phyloP scores from a whole-genome alignment of 305 asterid genomes.

The Galium porrigens region DNA sequence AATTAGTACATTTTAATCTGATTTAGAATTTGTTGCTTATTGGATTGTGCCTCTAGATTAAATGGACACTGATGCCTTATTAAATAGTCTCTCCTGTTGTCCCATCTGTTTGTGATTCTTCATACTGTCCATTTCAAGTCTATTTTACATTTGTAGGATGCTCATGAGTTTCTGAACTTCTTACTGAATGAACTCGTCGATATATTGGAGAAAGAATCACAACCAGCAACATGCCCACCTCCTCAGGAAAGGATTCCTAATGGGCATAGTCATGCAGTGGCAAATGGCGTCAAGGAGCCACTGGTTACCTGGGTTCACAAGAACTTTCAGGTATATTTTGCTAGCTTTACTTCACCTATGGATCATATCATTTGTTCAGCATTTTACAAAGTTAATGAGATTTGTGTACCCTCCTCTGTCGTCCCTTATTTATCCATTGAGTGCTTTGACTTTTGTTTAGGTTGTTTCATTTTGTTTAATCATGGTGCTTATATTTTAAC shows the following conservation, averaged over 20 bases:
- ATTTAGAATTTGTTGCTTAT: neutral
- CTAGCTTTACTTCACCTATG: neutral
- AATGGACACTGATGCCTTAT: neutral
- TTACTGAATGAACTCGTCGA: conserved; percentile 69
- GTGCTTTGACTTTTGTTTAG: neutral
- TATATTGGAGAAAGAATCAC: conserved; percentile 70
- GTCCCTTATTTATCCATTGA: neutral
- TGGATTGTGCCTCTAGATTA: neutral
- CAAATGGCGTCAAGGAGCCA: conserved; percentile 49
- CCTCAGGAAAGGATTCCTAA: conserved; percentile 32
- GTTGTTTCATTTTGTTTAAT: neutral
- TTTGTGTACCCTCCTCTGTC: neutral
- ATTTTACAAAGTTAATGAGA: neutral
- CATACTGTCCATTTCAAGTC: neutral
- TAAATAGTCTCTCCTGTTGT: neutral
- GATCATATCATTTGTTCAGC: neutral
- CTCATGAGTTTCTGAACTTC: conserved; percentile 77
- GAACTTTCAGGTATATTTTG: conserved; percentile 52
- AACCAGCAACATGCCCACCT: conserved; percentile 27
- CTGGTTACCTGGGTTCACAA: conserved; percentile 74
- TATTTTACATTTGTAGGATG: conserved; percentile 42
- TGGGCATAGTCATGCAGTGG: conserved; percentile 34
- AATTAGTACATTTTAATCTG: neutral
- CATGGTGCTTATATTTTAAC: conserved; percentile 20
- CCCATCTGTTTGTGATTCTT: neutral